Conservation (phyloP, 306 rosid genomes). For the Vigna unguiculata region DNA sequence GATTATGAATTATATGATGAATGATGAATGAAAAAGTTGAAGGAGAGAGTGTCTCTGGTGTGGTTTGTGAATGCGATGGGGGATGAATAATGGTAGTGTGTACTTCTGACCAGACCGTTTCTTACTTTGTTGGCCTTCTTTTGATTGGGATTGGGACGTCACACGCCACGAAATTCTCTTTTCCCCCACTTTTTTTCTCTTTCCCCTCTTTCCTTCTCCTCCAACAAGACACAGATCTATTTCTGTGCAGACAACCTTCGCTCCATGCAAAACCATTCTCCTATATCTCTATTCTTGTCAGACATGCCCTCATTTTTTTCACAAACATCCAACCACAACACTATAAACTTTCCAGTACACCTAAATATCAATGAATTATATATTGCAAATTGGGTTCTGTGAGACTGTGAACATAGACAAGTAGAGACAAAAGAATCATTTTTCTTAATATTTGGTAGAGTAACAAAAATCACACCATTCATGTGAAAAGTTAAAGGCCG, state of each 20-base stretch:
- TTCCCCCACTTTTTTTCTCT: background rate
- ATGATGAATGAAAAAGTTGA: background rate
- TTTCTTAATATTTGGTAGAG: too few relatives aligned
- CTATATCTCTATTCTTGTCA: background rate
- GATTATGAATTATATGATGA: too few relatives aligned
- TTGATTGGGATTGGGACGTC: slow-evolving; percentile 2
- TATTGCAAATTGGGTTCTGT: too few relatives aligned
- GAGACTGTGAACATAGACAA: too few relatives aligned
- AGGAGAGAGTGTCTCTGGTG: background rate
- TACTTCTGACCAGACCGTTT: background rate
- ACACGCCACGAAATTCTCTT: background rate
- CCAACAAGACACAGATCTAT: background rate
- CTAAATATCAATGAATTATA: too few relatives aligned
- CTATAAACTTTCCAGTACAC: background rate
- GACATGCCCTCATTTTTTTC: background rate
- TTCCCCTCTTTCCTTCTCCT: background rate
- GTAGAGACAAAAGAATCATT: too few relatives aligned
- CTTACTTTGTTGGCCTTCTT: background rate
- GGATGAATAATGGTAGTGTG: background rate
- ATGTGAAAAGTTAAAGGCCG: too few relatives aligned
- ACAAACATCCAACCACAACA: background rate
- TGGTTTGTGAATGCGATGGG: background rate
- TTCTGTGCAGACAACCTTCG: background rate
- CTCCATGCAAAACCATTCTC: background rate
- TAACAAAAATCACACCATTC: too few relatives aligned